Conservation (phyloP, 768 basidiomycete genomes). For the Gelatoporia subvermispora region DNA sequence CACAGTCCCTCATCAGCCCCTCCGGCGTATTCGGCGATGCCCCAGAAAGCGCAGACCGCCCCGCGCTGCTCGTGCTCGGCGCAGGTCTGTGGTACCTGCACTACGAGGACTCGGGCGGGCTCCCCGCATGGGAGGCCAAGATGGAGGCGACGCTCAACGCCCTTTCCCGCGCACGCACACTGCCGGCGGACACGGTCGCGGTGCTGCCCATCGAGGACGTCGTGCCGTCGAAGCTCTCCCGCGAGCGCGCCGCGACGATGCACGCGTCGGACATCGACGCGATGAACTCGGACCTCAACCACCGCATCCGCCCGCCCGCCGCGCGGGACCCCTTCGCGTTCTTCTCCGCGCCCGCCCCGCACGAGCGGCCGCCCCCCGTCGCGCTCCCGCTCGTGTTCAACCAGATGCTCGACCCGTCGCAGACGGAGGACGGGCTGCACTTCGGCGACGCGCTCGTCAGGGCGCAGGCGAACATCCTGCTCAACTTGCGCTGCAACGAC, state of each 20-base stretch:
- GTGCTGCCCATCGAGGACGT: slow-evolving; percentile 76
- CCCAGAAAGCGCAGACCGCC: slow-evolving; percentile 22
- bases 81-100: slow-evolving; percentile 89
- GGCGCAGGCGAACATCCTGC: slow-evolving; percentile 70
- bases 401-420: slow-evolving; percentile 61
- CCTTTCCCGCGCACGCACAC: slow-evolving; percentile 32
- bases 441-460: slow-evolving; percentile 59
- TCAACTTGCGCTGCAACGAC: slow-evolving; percentile 85
- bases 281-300: slow-evolving; percentile 84
- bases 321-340: slow-evolving; percentile 26
- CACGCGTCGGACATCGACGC: slow-evolving; percentile 76
- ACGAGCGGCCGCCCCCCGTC: slow-evolving; percentile 31
- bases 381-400: slow-evolving; percentile 80
- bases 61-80: slow-evolving; percentile 76
- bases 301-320: slow-evolving; percentile 46
- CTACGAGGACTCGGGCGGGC: slow-evolving; percentile 70
- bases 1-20: slow-evolving; percentile 38
- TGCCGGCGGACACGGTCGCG: slow-evolving; percentile 67
- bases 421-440: slow-evolving; percentile 85
- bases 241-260: slow-evolving; percentile 63
- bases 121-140: slow-evolving; percentile 72
- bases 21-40: too few relatives aligned
- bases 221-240: slow-evolving; percentile 58
- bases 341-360: slow-evolving; percentile 14
- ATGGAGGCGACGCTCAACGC: slow-evolving; percentile 61